phyloP scores from a whole-genome alignment of 306 rosid genomes.

The Astragalus glycyphyllos region DNA sequence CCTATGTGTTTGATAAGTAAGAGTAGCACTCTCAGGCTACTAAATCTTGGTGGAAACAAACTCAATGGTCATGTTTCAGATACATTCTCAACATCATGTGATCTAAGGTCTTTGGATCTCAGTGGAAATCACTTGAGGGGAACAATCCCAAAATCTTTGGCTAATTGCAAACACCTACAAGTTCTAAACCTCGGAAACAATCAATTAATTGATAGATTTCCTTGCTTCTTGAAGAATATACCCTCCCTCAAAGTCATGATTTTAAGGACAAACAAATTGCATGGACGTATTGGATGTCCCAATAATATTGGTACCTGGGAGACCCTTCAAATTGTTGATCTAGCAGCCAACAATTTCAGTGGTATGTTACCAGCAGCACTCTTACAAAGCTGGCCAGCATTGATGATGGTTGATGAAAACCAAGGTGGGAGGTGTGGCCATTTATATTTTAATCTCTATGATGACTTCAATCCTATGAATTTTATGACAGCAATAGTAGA shows the following conservation, averaged over 20 bases:
- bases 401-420: constrained; percentile 36
- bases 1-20: constrained; percentile 36
- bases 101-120: constrained; percentile 32
- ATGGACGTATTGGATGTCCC: constrained; percentile 35
- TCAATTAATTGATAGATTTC: constrained; percentile 18
- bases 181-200: constrained; percentile 53
- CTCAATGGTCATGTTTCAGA: constrained; percentile 32
- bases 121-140: constrained; percentile 37
- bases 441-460: too few species aligned
- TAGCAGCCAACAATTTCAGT: constrained; percentile 48
- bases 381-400: constrained; percentile 40
- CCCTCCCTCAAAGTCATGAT: constrained; percentile 42
- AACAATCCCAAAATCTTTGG: constrained; percentile 47
- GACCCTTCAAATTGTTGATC: constrained; percentile 47
- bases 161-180: background rate
- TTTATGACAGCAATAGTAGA: too few species aligned
- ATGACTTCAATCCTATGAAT: too few species aligned
- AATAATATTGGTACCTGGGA: constrained; percentile 17
- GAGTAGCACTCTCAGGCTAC: background rate
- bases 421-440: background rate
- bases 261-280: constrained; percentile 45
- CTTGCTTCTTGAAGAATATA: constrained; percentile 41
- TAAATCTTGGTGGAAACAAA: constrained; percentile 32
- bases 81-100: constrained; percentile 11
- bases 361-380: constrained; percentile 31